These are phyloP conservation scores for Cordia subcordata DNA, from an alignment of 257 asterid genomes.

Conservation along the genomic window DNA sequence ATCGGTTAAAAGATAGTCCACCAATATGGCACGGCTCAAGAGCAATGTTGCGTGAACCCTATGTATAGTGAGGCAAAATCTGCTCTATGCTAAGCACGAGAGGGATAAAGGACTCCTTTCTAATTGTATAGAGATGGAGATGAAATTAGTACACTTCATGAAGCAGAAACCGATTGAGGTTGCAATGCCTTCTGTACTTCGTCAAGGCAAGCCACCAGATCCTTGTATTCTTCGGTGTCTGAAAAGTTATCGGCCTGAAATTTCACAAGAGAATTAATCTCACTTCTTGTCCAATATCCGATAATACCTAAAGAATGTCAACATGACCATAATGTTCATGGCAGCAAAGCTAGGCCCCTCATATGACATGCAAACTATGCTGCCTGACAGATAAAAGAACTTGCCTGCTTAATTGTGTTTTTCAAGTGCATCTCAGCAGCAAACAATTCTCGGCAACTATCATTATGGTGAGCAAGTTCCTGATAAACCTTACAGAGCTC, in stretches of 20 bases:
- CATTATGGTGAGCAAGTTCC: slow-evolving; percentile 42
- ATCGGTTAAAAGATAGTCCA: no score
- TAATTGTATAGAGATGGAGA: no score
- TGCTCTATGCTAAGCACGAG: not conserved
- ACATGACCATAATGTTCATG: not conserved
- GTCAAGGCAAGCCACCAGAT: slow-evolving; percentile 58
- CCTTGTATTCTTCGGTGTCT: slow-evolving; percentile 42
- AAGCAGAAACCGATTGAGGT: slow-evolving; percentile 21
- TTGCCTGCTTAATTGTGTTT: slow-evolving; percentile 61
- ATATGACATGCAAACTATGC: not conserved
- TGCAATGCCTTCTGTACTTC: slow-evolving; percentile 52
- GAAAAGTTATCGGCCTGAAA: slow-evolving; percentile 49
- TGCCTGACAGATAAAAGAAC: not conserved
- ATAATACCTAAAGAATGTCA: not conserved
- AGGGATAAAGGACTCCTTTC: not conserved
- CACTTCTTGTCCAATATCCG: not conserved
- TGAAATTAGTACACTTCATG: not conserved
- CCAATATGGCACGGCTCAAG: no score
- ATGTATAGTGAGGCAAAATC: not conserved
- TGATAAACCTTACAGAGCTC: slow-evolving; percentile 71
- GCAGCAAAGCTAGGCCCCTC: not conserved
- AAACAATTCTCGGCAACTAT: slow-evolving; percentile 51
- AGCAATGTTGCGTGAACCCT: no score
- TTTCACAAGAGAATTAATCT: slow-evolving; percentile 1
- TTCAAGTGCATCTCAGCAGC: slow-evolving; percentile 93